phyloP scores from a whole-genome alignment of 1,139 yeast species.

The Yamadazyma siamensis region DNA sequence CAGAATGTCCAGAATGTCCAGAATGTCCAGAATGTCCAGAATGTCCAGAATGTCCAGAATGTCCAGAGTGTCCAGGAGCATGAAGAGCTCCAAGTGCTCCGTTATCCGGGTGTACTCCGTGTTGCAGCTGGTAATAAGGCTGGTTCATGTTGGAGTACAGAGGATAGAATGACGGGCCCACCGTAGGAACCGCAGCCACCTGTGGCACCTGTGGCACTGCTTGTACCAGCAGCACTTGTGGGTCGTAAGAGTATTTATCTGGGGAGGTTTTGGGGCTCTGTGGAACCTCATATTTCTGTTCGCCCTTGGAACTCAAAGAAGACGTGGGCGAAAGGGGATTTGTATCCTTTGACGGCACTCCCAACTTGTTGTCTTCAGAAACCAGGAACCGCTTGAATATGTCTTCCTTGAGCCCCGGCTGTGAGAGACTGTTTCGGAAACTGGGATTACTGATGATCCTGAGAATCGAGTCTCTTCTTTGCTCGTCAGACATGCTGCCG shows the following conservation, averaged over 20 bases:
- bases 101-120: background rate
- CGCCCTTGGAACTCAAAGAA: conserved; percentile 33
- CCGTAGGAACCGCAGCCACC: no score
- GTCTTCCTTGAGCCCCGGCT: conserved; percentile 32
- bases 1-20: no score
- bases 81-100: no score
- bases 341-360: no score
- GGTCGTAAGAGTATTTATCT: background rate
- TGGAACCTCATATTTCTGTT: conserved; percentile 32
- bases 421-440: conserved; percentile 9
- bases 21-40: no score
- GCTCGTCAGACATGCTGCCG: conserved; percentile 39
- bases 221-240: no score
- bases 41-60: no score
- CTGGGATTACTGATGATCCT: conserved; percentile 33
- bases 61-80: no score
- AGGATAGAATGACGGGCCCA: background rate
- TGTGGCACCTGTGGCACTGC: conserved; percentile 1
- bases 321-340: conserved; percentile 32
- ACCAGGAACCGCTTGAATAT: conserved; percentile 25
- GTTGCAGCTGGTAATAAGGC: conserved; percentile 2
- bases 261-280: conserved; percentile 47
- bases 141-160: background rate
- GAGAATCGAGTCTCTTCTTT: conserved; percentile 41
- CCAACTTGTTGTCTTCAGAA: background rate